phyloP scores from a whole-genome alignment of 2,329 filamentous ascomycete species.

The Microcyclospora pomicola region DNA sequence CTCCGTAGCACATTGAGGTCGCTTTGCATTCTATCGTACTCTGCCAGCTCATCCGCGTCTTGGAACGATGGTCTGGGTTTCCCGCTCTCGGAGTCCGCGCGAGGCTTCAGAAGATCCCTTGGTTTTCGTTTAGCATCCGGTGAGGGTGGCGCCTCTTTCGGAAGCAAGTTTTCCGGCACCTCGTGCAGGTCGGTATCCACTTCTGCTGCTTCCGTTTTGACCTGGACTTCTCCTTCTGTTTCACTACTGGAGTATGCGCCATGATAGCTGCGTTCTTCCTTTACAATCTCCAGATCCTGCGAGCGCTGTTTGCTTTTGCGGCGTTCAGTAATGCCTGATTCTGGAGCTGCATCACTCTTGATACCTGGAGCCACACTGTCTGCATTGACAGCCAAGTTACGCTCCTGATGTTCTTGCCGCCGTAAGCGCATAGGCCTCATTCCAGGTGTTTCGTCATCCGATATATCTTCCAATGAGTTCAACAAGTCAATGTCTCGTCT shows the following conservation, averaged over 20 bases:
- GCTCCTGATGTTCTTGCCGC: conserved; percentile 42
- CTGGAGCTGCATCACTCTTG: conserved; percentile 9
- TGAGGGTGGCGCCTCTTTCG: conserved; percentile 19
- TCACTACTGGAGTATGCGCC: conserved; percentile 31
- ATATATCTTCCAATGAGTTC: conserved; percentile 41
- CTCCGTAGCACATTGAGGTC: conserved; percentile 29
- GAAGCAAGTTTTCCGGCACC: not conserved
- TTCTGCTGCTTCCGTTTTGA: conserved; percentile 43
- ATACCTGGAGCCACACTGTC: conserved; percentile 8
- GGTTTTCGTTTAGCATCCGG: conserved; percentile 21
- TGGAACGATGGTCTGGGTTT: conserved; percentile 14
- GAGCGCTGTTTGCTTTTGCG: conserved; percentile 25
- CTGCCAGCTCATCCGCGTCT: conserved; percentile 5
- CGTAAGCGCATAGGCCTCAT: conserved; percentile 40
- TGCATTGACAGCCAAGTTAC: conserved; percentile 36
- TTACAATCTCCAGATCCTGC: conserved; percentile 31
- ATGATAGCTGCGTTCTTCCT: conserved; percentile 28
- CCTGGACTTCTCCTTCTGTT: conserved; percentile 23
- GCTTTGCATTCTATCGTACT: conserved; percentile 15
- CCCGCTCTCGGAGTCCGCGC: conserved; percentile 26
- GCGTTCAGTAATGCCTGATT: conserved; percentile 10
- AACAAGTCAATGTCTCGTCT: conserved; percentile 45
- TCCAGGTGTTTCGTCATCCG: conserved; percentile 22
- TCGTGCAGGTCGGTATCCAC: conserved; percentile 23
- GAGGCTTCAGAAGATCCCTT: conserved; percentile 7